Evolutionary conservation across 2,329 filamentous ascomycete genomes (phyloP).

Genomic region (Colletotrichum godetiae): DNA sequence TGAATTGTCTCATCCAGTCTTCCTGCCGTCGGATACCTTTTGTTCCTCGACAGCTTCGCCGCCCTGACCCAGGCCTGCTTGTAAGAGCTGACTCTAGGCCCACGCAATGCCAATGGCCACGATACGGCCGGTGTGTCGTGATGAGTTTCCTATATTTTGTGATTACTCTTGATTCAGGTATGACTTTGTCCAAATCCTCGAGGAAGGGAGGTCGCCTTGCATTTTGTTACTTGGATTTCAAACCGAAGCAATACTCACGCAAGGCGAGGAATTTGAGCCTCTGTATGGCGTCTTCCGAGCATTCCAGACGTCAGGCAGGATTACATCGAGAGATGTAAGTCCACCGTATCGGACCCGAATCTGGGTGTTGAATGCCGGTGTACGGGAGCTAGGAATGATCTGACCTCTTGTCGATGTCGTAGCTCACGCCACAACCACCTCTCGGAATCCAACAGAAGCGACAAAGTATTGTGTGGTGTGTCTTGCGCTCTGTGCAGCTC

Average conservation of each 20-base stretch:
- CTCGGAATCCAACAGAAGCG: not conserved
- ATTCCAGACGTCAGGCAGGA: not conserved
- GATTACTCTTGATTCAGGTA: not conserved
- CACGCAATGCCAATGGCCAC: not conserved
- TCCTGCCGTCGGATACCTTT: not conserved
- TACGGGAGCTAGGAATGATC: not conserved
- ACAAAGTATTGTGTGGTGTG: not conserved
- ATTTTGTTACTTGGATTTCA: not conserved
- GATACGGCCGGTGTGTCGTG: not conserved
- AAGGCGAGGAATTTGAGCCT: not conserved
- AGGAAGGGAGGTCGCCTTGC: no score
- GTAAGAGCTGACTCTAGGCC: not conserved
- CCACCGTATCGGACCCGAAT: not conserved
- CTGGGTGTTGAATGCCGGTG: not conserved
- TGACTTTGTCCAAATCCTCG: not conserved
- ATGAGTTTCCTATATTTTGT: not conserved
- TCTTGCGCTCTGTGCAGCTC: not conserved
- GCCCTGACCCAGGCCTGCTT: not conserved
- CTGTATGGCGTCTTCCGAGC: not conserved
- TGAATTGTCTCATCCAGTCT: conserved; percentile 13
- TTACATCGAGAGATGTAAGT: not conserved
- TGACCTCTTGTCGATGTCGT: not conserved
- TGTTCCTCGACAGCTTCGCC: not conserved
- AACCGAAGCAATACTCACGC: not conserved
- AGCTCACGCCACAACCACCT: not conserved